Conservation (phyloP, 805 yeast species). For the Yarrowia sp. region DNA sequence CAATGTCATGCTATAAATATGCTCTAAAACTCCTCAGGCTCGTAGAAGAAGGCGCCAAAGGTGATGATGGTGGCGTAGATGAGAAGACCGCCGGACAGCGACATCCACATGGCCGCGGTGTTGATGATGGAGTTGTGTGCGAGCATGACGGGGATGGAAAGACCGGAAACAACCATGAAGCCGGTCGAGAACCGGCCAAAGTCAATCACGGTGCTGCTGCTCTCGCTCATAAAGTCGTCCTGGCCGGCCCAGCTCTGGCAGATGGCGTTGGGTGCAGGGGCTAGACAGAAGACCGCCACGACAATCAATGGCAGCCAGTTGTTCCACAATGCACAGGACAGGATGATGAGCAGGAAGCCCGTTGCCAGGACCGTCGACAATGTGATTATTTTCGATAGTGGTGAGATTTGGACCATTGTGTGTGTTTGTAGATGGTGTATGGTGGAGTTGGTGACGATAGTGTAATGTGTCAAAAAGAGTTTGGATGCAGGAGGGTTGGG, state of each 20-base stretch:
- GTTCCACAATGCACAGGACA: conserved; percentile 86
- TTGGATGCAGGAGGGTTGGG: conserved; percentile 10
- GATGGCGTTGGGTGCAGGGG: conserved; percentile 74
- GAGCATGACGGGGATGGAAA: conserved; percentile 75
- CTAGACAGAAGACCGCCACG: conserved; percentile 68
- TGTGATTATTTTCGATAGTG: conserved; percentile 78
- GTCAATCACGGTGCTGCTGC: conserved; percentile 63
- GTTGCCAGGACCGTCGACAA: conserved; percentile 80
- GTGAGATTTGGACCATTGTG: conserved; percentile 53
- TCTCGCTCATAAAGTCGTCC: conserved; percentile 71
- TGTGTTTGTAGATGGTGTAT: background rate
- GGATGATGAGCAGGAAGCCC: conserved; percentile 85
- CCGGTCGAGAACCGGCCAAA: conserved; percentile 82
- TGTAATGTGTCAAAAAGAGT: conserved; percentile 27
- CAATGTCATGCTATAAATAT: conserved; percentile 36
- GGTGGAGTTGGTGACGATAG: background rate
- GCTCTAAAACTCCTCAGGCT: conserved; percentile 53
- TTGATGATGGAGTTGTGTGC: conserved; percentile 77
- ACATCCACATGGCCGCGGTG: conserved; percentile 74
- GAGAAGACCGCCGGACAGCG: conserved; percentile 81
- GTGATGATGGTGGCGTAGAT: conserved; percentile 84
- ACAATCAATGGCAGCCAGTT: conserved; percentile 84
- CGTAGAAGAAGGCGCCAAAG: conserved; percentile 79
- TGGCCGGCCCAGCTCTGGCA: conserved; percentile 56
- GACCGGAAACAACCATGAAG: conserved; percentile 74